Percentiles rank a stretch among this genome's conserved stretches.
These are phyloP conservation scores for Populus trichocarpa DNA, from an alignment of 441 rosid genomes.

Conservation along the genomic window DNA sequence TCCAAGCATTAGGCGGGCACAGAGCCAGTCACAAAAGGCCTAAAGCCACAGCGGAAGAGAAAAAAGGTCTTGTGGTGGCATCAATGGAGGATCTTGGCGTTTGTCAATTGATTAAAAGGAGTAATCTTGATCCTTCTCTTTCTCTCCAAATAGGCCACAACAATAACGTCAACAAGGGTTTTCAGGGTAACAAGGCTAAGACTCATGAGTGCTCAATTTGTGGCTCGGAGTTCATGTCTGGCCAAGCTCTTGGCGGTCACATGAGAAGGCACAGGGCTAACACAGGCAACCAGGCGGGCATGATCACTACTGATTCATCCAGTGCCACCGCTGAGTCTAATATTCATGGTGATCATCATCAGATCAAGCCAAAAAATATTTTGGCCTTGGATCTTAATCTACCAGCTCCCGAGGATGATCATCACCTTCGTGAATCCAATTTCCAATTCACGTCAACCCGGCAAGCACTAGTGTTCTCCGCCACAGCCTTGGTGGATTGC, in stretches of 20 bases:
- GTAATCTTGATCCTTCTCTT: constrained; percentile 20
- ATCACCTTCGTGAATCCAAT: constrained; percentile 36
- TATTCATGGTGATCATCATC: constrained; percentile 2
- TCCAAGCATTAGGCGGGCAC: constrained; percentile 96
- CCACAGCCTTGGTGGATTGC: constrained; percentile 83
- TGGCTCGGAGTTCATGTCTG: constrained; percentile 81
- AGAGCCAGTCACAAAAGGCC: constrained; percentile 92
- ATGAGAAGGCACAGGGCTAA: constrained; percentile 83
- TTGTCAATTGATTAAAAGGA: constrained; percentile 17
- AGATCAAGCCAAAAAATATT: constrained; percentile 41
- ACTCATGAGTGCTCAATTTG: constrained; percentile 89
- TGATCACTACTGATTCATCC: constrained; percentile 15
- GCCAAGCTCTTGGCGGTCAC: constrained; percentile 97
- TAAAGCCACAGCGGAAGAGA: constrained; percentile 35
- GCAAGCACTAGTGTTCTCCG: constrained; percentile 46
- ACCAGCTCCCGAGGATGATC: constrained; percentile 79
- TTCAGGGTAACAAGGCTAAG: constrained; percentile 31
- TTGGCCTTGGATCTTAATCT: constrained; percentile 82
- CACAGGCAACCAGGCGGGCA: constrained; percentile 7
- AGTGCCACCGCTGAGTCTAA: constrained; percentile 9
- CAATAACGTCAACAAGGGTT: constrained; percentile 19
- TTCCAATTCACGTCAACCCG: constrained; percentile 49
- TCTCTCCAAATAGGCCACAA: constrained; percentile 24
- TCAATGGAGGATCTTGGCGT: constrained; percentile 12
- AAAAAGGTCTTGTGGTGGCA: constrained; percentile 20